These are phyloP conservation scores for Fusarium zealandicum DNA, from an alignment of 2,329 filamentous ascomycete genomes.

Conservation along the genomic window DNA sequence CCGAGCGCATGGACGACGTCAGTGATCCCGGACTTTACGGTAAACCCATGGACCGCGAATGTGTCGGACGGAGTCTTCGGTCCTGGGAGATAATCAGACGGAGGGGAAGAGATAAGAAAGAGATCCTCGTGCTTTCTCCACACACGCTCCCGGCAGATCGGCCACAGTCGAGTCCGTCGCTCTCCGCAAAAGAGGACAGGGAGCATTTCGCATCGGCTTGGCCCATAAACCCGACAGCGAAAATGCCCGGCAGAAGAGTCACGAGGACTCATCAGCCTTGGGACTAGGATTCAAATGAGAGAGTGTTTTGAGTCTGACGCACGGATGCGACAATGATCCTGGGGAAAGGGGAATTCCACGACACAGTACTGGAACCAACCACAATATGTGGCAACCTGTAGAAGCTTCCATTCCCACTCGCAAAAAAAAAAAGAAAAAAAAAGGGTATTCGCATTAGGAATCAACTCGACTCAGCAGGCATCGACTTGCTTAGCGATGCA, in stretches of 20 bases:
- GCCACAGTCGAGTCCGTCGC: conserved; percentile 22
- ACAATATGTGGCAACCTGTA: conserved; percentile 14
- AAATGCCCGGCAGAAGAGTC: conserved; percentile 25
- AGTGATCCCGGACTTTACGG: conserved; percentile 27
- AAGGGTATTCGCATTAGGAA: conserved; percentile 34
- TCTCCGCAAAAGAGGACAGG: conserved; percentile 14
- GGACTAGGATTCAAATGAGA: not conserved
- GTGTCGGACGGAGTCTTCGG: conserved; percentile 21
- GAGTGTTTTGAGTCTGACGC: not conserved
- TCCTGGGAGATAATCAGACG: conserved; percentile 22
- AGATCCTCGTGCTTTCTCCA: conserved; percentile 15
- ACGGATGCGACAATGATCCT: not conserved
- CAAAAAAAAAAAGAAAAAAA: conserved; percentile 17
- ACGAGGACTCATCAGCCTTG: conserved; percentile 6
- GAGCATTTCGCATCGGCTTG: conserved; percentile 23
- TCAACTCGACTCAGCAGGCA: conserved; percentile 22
- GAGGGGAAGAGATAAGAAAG: not conserved
- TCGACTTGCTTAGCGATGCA: conserved; percentile 6
- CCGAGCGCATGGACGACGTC: conserved; percentile 5
- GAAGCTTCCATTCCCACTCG: conserved; percentile 21
- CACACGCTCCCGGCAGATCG: conserved; percentile 33
- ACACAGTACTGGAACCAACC: not conserved
- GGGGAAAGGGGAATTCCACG: not conserved
- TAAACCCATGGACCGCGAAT: conserved; percentile 9
- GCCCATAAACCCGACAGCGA: conserved; percentile 31